Conservation (phyloP, 1,284 basidiomycete genomes). For the Ustilago shanxiensis region DNA sequence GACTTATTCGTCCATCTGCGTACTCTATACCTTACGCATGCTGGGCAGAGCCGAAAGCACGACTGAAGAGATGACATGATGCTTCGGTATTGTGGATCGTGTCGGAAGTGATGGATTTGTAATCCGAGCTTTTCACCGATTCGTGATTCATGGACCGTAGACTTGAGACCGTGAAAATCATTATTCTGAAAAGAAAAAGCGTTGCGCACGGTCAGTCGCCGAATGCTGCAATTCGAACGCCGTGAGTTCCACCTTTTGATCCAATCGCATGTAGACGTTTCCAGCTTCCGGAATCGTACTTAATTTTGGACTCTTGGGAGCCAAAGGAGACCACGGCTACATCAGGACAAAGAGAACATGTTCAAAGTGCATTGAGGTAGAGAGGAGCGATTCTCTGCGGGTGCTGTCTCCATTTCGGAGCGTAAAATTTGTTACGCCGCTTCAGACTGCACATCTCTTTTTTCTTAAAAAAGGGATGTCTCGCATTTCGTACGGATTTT, state of each 20-base stretch:
- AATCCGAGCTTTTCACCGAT: constrained; percentile 3
- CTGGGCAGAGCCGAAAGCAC: too few species aligned
- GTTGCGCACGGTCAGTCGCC: constrained; percentile 12
- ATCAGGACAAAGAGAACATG: too few species aligned
- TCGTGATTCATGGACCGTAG: too few species aligned
- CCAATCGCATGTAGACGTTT: constrained; percentile 12
- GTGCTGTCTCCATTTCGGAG: background rate
- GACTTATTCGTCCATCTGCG: background rate
- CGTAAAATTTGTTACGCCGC: background rate
- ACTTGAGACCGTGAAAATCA: constrained; percentile 6
- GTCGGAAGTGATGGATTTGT: constrained; percentile 4
- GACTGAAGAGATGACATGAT: too few species aligned
- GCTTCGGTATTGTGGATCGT: background rate
- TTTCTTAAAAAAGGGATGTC: background rate
- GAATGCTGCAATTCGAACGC: constrained; percentile 26
- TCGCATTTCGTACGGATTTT: constrained; percentile 2
- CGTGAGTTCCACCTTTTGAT: constrained; percentile 7
- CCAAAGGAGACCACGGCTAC: too few species aligned
- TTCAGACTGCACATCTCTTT: background rate
- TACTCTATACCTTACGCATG: too few species aligned
- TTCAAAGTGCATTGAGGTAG: too few species aligned
- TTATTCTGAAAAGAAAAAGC: background rate
- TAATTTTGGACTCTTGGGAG: too few species aligned
- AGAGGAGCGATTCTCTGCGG: too few species aligned
- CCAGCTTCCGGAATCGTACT: background rate